These are phyloP conservation scores for Filosporella fistucella DNA, from an alignment of 495 filamentous ascomycete genomes.

Conservation along the genomic window DNA sequence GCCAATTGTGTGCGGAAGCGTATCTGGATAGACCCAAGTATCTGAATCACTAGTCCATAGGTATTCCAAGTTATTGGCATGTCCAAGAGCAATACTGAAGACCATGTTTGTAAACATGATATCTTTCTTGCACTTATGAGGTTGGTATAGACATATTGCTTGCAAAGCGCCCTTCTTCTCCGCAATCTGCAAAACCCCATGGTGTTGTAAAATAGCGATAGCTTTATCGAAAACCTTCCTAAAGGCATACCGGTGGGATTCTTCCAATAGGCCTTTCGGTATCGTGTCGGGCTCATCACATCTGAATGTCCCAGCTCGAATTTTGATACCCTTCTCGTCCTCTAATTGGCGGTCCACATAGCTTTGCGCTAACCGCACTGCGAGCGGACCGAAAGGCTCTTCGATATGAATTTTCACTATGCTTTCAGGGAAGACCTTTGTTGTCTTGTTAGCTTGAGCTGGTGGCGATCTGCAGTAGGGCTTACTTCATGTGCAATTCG, in stretches of 20 bases:
- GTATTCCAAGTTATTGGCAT: slow-evolving; percentile 29
- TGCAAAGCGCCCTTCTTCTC: slow-evolving; percentile 12
- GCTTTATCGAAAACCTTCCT: slow-evolving; percentile 11
- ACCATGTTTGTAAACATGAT: slow-evolving; percentile 35
- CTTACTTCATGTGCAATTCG: slow-evolving; percentile 23
- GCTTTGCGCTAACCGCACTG: slow-evolving; percentile 27
- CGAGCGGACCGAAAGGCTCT: slow-evolving; percentile 27
- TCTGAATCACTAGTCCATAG: slow-evolving; percentile 33
- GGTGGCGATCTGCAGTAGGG: not conserved
- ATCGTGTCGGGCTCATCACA: not conserved
- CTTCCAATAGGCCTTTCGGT: slow-evolving; percentile 5
- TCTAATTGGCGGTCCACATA: slow-evolving; percentile 22
- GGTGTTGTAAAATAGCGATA: not conserved
- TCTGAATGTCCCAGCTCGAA: not conserved
- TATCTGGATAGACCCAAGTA: slow-evolving; percentile 26
- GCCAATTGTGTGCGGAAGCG: slow-evolving; percentile 27
- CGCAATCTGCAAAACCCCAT: not conserved
- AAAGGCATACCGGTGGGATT: slow-evolving; percentile 2
- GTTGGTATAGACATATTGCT: slow-evolving; percentile 28
- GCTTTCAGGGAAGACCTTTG: slow-evolving; percentile 23
- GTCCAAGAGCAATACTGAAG: slow-evolving; percentile 28
- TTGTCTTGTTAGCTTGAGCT: not conserved
- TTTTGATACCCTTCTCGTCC: slow-evolving; percentile 7
- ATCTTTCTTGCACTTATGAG: slow-evolving; percentile 31
- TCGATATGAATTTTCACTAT: slow-evolving; percentile 28